These are phyloP conservation scores for Verticillium nonalfalfae DNA, from an alignment of 2,329 filamentous ascomycete species.

Conservation along the genomic window DNA sequence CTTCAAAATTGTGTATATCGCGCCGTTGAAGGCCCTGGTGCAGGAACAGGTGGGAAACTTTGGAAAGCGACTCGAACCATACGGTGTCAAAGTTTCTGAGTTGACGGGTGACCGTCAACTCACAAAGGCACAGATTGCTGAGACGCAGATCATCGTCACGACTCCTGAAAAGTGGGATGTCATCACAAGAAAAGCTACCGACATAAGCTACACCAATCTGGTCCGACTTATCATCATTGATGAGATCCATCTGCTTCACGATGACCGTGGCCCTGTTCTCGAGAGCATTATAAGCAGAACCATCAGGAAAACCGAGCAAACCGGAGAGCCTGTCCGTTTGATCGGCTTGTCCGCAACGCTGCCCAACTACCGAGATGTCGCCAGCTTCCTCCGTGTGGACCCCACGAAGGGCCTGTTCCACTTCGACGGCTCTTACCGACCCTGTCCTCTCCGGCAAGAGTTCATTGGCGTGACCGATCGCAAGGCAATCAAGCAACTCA, in stretches of 20 bases:
- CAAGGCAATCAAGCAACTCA: conserved; percentile 97
- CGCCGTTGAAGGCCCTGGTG: conserved; percentile 89
- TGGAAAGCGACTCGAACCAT: conserved; percentile 81
- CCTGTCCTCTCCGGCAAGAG: conserved; percentile 91
- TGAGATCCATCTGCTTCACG: conserved; percentile 95
- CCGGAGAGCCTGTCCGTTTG: conserved; percentile 84
- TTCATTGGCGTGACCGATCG: conserved; percentile 97
- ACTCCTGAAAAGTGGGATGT: conserved; percentile 99
- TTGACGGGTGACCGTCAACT: conserved; percentile 95
- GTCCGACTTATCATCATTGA: conserved; percentile 95
- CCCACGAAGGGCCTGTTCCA: conserved; percentile 83
- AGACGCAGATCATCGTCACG: conserved; percentile 96
- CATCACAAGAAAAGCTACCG: conserved; percentile 94
- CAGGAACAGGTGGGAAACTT: conserved; percentile 99
- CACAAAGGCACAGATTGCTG: conserved; percentile 96
- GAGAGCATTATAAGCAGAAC: conserved; percentile 96
- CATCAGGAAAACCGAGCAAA: conserved; percentile 88
- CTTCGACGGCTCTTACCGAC: conserved; percentile 89
- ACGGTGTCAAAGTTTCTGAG: conserved; percentile 90
- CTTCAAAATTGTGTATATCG: conserved; percentile 98
- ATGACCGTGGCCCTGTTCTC: conserved; percentile 91
- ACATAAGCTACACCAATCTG: conserved; percentile 95
- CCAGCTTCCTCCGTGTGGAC: conserved; percentile 89
- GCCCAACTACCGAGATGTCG: conserved; percentile 94
- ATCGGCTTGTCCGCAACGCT: conserved; percentile 91